These are phyloP conservation scores for Colletotrichum sp. DNA, from an alignment of 2,329 filamentous ascomycete species.

Conservation along the genomic window DNA sequence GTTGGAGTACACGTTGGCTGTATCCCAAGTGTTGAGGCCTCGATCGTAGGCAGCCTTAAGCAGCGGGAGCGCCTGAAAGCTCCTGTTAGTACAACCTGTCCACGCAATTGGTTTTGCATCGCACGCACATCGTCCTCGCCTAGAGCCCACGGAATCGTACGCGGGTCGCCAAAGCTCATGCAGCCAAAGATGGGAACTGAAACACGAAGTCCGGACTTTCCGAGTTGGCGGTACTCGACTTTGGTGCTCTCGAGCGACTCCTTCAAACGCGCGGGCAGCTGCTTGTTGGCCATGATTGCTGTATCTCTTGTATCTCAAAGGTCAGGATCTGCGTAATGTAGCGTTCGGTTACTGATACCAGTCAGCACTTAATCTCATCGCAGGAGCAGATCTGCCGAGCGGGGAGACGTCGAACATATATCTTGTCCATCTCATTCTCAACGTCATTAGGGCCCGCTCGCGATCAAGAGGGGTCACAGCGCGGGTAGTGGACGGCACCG, in stretches of 20 bases:
- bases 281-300: slow-evolving; percentile 1
- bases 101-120: not conserved
- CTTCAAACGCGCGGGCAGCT: slow-evolving; percentile 21
- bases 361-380: not conserved
- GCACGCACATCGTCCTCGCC: slow-evolving; percentile 52
- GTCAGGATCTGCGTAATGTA: not conserved
- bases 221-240: slow-evolving; percentile 57
- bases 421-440: not conserved
- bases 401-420: not conserved
- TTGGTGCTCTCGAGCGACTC: slow-evolving; percentile 39
- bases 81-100: not conserved
- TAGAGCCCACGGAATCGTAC: slow-evolving; percentile 60
- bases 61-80: slow-evolving; percentile 52
- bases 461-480: slow-evolving; percentile 13
- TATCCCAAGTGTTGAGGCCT: slow-evolving; percentile 66
- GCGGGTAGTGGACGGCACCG: not conserved
- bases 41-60: slow-evolving; percentile 68
- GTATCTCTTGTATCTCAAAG: not conserved
- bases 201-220: slow-evolving; percentile 65
- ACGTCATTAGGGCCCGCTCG: slow-evolving; percentile 12
- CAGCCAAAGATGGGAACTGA: slow-evolving; percentile 68
- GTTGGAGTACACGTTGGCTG: slow-evolving; percentile 61
- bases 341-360: not conserved
- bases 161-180: slow-evolving; percentile 64
- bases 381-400: no score